Conservation (phyloP, 805 yeast genomes). For the Soucietia sequanensis region DNA sequence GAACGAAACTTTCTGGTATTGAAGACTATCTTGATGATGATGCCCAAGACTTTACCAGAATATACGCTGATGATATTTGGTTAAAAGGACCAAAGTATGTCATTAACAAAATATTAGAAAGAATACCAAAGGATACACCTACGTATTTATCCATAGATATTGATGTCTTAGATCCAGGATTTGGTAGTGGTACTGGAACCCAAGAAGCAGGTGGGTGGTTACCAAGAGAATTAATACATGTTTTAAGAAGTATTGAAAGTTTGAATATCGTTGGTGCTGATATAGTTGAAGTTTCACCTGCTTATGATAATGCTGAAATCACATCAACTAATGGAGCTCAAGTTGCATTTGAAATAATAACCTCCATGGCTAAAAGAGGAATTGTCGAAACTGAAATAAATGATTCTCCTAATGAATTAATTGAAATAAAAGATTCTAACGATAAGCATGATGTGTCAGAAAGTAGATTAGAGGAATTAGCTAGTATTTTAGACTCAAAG, state of each 20-base stretch:
- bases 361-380: constrained; percentile 71
- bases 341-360: constrained; percentile 65
- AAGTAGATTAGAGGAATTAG: constrained; percentile 6
- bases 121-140: constrained; percentile 63
- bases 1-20: constrained; percentile 68
- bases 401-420: constrained; percentile 7
- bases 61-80: constrained; percentile 74
- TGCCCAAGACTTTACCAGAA: constrained; percentile 64
- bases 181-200: constrained; percentile 59
- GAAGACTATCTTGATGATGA: constrained; percentile 68
- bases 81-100: constrained; percentile 61
- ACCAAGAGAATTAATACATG: constrained; percentile 52
- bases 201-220: constrained; percentile 60
- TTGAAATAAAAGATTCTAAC: constrained; percentile 7
- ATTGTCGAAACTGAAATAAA: constrained; percentile 12
- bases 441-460: constrained; percentile 4
- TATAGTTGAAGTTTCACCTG: constrained; percentile 61
- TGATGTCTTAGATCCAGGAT: constrained; percentile 59
- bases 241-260: constrained; percentile 43
- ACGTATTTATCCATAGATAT: constrained; percentile 80
- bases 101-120: constrained; percentile 47
- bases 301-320: constrained; percentile 62
- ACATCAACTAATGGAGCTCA: constrained; percentile 72
- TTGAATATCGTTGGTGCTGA: constrained; percentile 55
- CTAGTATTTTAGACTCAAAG: constrained; percentile 5